Evolutionary conservation across 495 filamentous ascomycete species (phyloP), one percentile per base, ranked within the genome.

Genomic region (Aspergillus campestris): DNA sequence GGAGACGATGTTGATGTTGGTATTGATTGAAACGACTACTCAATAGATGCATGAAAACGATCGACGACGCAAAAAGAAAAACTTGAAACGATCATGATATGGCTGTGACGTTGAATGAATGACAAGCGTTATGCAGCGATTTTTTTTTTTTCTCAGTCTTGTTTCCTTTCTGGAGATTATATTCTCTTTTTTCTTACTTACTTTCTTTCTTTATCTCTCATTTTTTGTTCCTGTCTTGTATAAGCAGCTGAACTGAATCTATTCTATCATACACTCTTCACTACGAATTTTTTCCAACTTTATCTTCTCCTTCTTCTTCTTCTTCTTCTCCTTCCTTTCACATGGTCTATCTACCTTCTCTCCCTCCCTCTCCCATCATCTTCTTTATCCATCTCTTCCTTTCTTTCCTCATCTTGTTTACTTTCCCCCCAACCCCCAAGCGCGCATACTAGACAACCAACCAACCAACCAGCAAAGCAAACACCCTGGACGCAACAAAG

Each of bases 251-350:
- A 44, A 40, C 8, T 29, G 18, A 30, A 34, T 36, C 32, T 37
- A 15, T 35, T 36, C 32, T 37, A 15, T 35, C 35, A 30, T 30
- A 32, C 36, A 35, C 30, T 36, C 33, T 48, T 14, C 28, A 41
- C 27, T 32, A 8, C 10, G 14, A 6, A n/a, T n/a, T n/a, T 35
- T 33, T 40, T n/a, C 30, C n/a, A 37, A 3, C 34, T 53, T 60
- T 57, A 57, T 57, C 53, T 61, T 65, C 47, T 54, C 34, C 39
- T 53, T 57, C 50, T 40, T 45, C 42, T 38, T 51, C 36, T 50
- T 42, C 28, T 47, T 44, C 46, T 34, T 46, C 18, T 8, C 37
- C 11, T 29, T 34, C 41, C 42, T 47, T 8, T 34, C 39, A 27
- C 24, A 30, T 47, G 38, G 28, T 42, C 40, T 24, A 12, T 31